Percentiles rank a stretch among this genome's conserved stretches.
Conservation (phyloP, 805 yeast genomes). For the Metschnikowia gelsemii region DNA sequence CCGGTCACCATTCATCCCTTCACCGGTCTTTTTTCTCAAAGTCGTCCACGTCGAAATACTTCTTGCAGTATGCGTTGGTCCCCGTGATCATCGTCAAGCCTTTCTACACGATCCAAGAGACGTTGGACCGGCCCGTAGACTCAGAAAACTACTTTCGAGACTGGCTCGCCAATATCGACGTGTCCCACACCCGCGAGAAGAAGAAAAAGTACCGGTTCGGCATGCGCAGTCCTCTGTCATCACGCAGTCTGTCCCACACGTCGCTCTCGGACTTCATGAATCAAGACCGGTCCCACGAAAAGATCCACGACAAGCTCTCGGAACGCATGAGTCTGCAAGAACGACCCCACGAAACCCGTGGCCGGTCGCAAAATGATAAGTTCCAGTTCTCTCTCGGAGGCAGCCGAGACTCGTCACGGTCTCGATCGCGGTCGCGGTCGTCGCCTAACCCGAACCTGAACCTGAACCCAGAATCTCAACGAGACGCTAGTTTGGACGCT, state of each 20-base stretch:
- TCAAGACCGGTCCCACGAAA: no score
- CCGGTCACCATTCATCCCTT: slow-evolving; percentile 10
- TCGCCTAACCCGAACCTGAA: not conserved
- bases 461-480: no score
- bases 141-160: slow-evolving; percentile 36
- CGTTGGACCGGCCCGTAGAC: slow-evolving; percentile 32
- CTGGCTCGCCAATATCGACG: slow-evolving; percentile 32
- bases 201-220: slow-evolving; percentile 18
- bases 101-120: slow-evolving; percentile 32
- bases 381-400: slow-evolving; percentile 5
- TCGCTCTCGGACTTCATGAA: slow-evolving; percentile 14
- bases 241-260: slow-evolving; percentile 17
- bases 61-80: slow-evolving; percentile 43
- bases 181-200: slow-evolving; percentile 18
- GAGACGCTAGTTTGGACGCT: slow-evolving; percentile 3
- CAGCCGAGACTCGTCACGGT: slow-evolving; percentile 12
- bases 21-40: slow-evolving; percentile 32
- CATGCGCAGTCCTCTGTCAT: slow-evolving; percentile 16
- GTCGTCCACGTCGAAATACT: slow-evolving; percentile 39
- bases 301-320: slow-evolving; percentile 6
- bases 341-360: slow-evolving; percentile 4
- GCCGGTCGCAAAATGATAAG: slow-evolving; percentile 4
- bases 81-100: slow-evolving; percentile 47
- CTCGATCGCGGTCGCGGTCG: slow-evolving; percentile 10
- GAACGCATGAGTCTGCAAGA: slow-evolving; percentile 1